Evolutionary conservation across 108 stramenopile species (phyloP).

Genomic region (Nannochloropsis granulata): DNA sequence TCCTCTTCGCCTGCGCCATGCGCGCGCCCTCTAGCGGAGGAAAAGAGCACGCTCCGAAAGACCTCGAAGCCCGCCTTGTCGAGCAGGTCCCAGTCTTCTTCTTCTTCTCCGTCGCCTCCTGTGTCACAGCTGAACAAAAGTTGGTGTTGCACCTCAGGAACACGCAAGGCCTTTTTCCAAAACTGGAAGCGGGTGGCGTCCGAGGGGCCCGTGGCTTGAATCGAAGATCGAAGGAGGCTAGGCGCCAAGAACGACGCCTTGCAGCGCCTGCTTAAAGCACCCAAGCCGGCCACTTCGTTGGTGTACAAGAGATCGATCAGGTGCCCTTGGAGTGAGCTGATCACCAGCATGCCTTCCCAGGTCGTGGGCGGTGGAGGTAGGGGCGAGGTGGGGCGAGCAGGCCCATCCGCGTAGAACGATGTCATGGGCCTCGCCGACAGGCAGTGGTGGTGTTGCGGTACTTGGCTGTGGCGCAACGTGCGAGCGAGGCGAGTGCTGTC

Average conservation of each 20-base stretch:
- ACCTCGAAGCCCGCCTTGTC: not conserved
- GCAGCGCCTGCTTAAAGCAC: not conserved
- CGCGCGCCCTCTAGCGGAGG: not conserved
- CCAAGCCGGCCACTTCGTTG: not conserved
- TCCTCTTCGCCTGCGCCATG: not conserved
- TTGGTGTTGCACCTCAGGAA: not conserved
- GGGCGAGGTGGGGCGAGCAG: no score
- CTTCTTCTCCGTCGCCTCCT: not conserved
- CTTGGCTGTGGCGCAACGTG: no score
- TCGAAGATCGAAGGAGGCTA: not conserved
- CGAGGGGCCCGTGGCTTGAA: not conserved
- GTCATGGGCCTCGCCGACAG: no score
- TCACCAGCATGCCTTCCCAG: not conserved
- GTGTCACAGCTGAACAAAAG: not conserved
- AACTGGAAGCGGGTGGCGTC: not conserved
- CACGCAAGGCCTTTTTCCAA: not conserved
- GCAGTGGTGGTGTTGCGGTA: no score
- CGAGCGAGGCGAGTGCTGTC: no score
- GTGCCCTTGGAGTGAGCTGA: not conserved
- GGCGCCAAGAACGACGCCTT: not conserved
- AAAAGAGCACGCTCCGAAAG: not conserved
- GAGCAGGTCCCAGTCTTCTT: not conserved
- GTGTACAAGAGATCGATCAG: not conserved
- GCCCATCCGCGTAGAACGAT: no score
- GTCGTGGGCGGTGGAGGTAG: no score